These are phyloP conservation scores for Harrya chromipes DNA, from an alignment of 768 basidiomycete species.

Conservation along the genomic window DNA sequence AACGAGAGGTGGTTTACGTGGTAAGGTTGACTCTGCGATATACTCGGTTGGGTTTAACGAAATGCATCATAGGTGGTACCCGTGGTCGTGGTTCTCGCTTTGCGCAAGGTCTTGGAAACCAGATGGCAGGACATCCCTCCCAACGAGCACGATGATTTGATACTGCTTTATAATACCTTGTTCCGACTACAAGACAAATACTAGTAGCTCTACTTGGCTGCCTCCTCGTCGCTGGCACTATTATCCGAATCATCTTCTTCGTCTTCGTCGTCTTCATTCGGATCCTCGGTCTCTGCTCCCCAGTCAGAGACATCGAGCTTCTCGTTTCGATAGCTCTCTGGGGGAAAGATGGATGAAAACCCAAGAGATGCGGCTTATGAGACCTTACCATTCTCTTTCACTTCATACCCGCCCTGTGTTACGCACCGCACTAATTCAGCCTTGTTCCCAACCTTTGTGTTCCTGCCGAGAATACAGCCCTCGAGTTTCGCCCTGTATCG, in stretches of 20 bases:
- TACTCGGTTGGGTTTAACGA: not conserved
- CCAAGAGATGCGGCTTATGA: not conserved
- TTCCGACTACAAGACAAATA: not conserved
- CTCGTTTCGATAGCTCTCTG: slow-evolving; percentile 56
- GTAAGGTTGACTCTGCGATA: slow-evolving; percentile 33
- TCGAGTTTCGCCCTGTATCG: slow-evolving; percentile 66
- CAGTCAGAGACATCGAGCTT: slow-evolving; percentile 57
- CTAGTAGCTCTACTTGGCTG: slow-evolving; percentile 1
- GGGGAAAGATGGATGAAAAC: not conserved
- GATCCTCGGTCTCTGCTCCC: slow-evolving; percentile 38
- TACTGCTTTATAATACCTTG: slow-evolving; percentile 1
- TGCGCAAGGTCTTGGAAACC: slow-evolving; percentile 78
- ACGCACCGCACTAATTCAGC: slow-evolving; percentile 66
- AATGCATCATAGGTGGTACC: slow-evolving; percentile 45
- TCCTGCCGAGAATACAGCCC: slow-evolving; percentile 70
- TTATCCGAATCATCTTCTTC: slow-evolving; percentile 9
- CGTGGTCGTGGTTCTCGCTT: slow-evolving; percentile 79
- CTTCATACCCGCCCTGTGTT: slow-evolving; percentile 77
- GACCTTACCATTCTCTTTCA: slow-evolving; percentile 54
- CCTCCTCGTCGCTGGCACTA: slow-evolving; percentile 6
- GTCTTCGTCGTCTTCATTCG: slow-evolving; percentile 21
- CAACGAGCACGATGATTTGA: slow-evolving; percentile 20
- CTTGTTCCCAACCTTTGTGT: slow-evolving; percentile 67
- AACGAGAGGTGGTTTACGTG: slow-evolving; percentile 52
- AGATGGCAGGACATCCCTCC: slow-evolving; percentile 50